phyloP scores from a whole-genome alignment of 2,329 filamentous ascomycete species.

The Fusarium fracticaudum region DNA sequence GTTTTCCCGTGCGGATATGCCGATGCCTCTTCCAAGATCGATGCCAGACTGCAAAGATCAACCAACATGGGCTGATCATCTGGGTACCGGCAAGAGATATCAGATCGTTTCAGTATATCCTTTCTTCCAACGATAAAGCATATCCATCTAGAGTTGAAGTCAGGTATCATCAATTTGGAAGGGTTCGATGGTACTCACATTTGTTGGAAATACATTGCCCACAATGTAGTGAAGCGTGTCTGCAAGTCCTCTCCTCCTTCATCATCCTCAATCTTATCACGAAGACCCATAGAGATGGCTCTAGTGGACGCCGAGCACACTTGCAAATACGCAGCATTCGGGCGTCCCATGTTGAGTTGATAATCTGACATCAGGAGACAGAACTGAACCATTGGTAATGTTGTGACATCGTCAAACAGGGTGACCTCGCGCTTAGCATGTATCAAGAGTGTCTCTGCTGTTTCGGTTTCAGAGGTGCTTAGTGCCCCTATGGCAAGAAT shows the following conservation, averaged over 20 bases:
- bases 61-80: background rate
- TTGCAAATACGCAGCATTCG: background rate
- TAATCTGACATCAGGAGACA: background rate
- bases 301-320: background rate
- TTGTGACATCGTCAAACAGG: background rate
- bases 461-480: accelerated
- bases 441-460: background rate
- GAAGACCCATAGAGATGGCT: background rate
- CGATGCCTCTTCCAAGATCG: background rate
- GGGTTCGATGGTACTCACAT: accelerated
- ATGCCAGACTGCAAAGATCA: background rate
- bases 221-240: background rate
- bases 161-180: accelerated
- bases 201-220: background rate
- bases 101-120: accelerated
- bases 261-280: too few relatives aligned
- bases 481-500: background rate
- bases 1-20: accelerated
- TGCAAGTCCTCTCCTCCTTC: background rate
- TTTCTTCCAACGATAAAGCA: background rate
- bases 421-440: background rate
- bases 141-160: accelerated
- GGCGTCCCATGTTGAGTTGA: background rate
- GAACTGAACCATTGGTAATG: background rate
- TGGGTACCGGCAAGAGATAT: background rate